Conservation (phyloP, 805 yeast genomes). For the Wickerhamomyces bovis region DNA sequence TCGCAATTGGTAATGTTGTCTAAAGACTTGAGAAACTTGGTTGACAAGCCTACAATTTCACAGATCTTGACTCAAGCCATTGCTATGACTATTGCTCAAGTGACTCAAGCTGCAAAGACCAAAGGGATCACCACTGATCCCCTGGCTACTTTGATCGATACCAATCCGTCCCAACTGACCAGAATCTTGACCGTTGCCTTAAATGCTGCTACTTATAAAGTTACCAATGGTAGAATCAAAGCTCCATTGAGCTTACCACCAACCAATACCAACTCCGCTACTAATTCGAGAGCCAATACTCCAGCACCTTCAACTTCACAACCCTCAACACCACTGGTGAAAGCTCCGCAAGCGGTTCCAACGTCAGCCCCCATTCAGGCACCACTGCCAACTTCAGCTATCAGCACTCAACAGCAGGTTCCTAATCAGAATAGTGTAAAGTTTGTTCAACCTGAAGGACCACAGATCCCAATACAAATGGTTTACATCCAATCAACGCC, state of each 20-base stretch:
- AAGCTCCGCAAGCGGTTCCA: not conserved
- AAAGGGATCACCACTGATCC: slow-evolving; percentile 80
- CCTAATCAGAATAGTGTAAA: not conserved
- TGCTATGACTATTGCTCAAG: slow-evolving; percentile 90
- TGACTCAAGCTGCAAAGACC: slow-evolving; percentile 79
- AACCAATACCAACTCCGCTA: slow-evolving; percentile 13
- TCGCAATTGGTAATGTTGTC: slow-evolving; percentile 79
- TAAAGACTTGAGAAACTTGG: slow-evolving; percentile 61
- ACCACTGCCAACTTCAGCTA: slow-evolving; percentile 1
- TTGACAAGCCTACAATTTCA: slow-evolving; percentile 77
- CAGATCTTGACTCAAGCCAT: slow-evolving; percentile 83
- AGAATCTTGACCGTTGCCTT: slow-evolving; percentile 75
- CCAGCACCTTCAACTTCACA: slow-evolving; percentile 5
- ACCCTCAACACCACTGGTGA: not conserved
- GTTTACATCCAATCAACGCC: not conserved
- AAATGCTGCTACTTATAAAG: slow-evolving; percentile 65
- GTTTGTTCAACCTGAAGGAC: not conserved
- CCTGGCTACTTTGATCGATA: slow-evolving; percentile 68
- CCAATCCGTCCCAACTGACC: slow-evolving; percentile 75
- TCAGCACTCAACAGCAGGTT: not conserved
- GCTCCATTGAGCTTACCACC: slow-evolving; percentile 30
- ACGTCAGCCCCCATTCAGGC: not conserved
- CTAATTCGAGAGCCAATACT: slow-evolving; percentile 13
- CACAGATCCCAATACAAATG: not conserved
- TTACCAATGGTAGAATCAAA: slow-evolving; percentile 48